Base-by-base conservation (phyloP, 2,329 filamentous ascomycete species). In the Chaetothyriales sp. region DNA sequence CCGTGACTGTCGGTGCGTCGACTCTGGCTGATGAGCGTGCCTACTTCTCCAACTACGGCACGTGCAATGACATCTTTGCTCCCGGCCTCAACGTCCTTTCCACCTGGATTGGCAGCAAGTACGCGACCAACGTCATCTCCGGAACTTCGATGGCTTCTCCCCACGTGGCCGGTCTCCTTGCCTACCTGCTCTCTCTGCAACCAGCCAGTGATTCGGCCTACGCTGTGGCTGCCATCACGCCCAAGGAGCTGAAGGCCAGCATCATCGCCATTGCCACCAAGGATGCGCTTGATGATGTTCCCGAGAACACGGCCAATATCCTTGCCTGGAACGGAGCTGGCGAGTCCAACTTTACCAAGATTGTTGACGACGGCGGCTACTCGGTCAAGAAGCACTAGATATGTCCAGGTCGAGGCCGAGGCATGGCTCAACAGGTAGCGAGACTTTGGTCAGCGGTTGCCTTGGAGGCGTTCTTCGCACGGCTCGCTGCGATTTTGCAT, bases 261-360 rank as follows among this genome's bases (percentile, higher is more conserved):
- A 74, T 98, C 61, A 82, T 98, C 67, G 76, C 78, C 61, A 81
- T 97, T 62, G 87, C 85, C 62, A 97, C 92, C 57, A 70, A 81
- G 64, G 85, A 77, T 66, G 80, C 81, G 60, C 82, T 98, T 51
- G 77, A 76, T 61, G 89, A 94, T 63, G 83, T 98, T 49, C 90
- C 90, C 59, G 76, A 74, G 49, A 82, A 86, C 69, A 98, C 94
- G 62, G 82, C 82, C 69, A 98, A 98, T 80, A 77, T 95, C 66
- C 88, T 98, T 57, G 90, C 90, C 70, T 98, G 89, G 90, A 98
- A 98, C 80, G 92, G 94, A 68, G 94, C 89, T 73, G 92, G 92
- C 66, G 85, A 81, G 67, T 82, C 78, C 74, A 95, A 98, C 84
- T 95, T 86, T 81, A 78, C 80, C 56, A 76, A 85, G 63, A 95